Evolutionary conservation across 1,139 yeast species (phyloP), one percentile per base, ranked within the genome.

Genomic region (Saccharomycopsis hybrid): DNA sequence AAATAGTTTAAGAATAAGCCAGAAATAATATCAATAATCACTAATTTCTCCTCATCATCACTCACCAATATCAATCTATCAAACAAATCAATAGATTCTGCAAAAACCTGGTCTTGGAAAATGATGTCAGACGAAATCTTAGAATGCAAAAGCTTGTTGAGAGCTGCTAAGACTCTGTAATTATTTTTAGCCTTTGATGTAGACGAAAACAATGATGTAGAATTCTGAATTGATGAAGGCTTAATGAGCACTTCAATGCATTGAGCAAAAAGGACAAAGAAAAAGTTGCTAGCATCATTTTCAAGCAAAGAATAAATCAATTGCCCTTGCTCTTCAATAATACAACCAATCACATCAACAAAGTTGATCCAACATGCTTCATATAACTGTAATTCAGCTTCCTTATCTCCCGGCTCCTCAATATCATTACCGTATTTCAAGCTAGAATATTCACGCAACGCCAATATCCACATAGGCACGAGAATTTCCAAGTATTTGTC

Each of bases 181-280:
- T 70, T 59, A 49, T 68, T 58, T 38, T 57, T 64, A 43, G 57
- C 49, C 36, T 59, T 59, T 5, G 64, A 58, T n/a, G 36, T 39
- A 9, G 36, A 29, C 5, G 48, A 42, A 25, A 46, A 41, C 30
- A 43, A 43, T 5, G 44, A 43, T 2, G 42, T 32, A 7, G 43
- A 41, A 18, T 25, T 13, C 18, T 8, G 8, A 13, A 43, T 45
- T 25, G 42, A 28, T 3, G 65, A 60, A 55, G 58, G 73, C 55
- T 71, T 75, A 13, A 83, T 75, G 55, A 88, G 70, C 0, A 85
- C 77, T 59, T 87, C 96, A 50, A 88, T 74, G 62, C 96, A 87
- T 57, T 87, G 85, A 40, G 96, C 87, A 67, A 85, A 86, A 45
- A 90, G 65, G 30, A 89, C 84, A 62, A 86, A 86, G 65, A 85